These are phyloP conservation scores for Papiliotrema terrestris DNA, from an alignment of 1,284 basidiomycete species.

Conservation along the genomic window DNA sequence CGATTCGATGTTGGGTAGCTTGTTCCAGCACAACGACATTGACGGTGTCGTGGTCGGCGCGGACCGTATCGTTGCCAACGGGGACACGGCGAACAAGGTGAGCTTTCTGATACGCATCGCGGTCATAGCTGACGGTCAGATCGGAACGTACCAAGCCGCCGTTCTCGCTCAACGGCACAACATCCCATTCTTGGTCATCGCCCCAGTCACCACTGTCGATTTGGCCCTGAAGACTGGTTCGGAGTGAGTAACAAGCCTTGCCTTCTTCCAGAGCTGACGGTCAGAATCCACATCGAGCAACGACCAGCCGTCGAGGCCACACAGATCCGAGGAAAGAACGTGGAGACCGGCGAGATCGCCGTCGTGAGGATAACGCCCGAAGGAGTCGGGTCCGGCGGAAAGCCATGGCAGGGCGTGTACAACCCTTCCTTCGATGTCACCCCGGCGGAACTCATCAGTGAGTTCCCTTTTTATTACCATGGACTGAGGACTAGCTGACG, in stretches of 20 bases:
- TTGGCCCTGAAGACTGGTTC: slow-evolving; percentile 68
- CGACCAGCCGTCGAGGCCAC: slow-evolving; percentile 80
- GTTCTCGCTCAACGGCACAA: slow-evolving; percentile 77
- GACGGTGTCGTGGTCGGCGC: slow-evolving; percentile 85
- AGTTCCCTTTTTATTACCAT: slow-evolving; percentile 9
- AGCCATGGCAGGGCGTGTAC: slow-evolving; percentile 58
- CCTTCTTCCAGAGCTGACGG: slow-evolving; percentile 3
- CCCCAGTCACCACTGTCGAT: slow-evolving; percentile 84
- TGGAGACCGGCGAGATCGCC: slow-evolving; percentile 40
- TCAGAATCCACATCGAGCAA: slow-evolving; percentile 86
- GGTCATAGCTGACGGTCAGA: slow-evolving; percentile 50
- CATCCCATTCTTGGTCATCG: slow-evolving; percentile 85
- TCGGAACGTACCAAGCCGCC: slow-evolving; percentile 87
- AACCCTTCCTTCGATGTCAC: slow-evolving; percentile 94
- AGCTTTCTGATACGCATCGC: slow-evolving; percentile 8
- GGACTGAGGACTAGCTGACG: neutral
- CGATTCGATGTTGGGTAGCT: slow-evolving; percentile 88
- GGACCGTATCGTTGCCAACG: slow-evolving; percentile 80
- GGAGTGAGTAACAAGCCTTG: slow-evolving; percentile 53
- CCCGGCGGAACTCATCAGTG: slow-evolving; percentile 64
- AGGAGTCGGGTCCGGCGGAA: slow-evolving; percentile 43
- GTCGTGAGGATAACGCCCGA: slow-evolving; percentile 49
- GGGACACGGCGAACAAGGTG: slow-evolving; percentile 91
- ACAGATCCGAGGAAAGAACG: slow-evolving; percentile 65
- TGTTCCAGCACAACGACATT: slow-evolving; percentile 80